Conservation (phyloP, 805 yeast species). For the Geotrichum ghanense region DNA sequence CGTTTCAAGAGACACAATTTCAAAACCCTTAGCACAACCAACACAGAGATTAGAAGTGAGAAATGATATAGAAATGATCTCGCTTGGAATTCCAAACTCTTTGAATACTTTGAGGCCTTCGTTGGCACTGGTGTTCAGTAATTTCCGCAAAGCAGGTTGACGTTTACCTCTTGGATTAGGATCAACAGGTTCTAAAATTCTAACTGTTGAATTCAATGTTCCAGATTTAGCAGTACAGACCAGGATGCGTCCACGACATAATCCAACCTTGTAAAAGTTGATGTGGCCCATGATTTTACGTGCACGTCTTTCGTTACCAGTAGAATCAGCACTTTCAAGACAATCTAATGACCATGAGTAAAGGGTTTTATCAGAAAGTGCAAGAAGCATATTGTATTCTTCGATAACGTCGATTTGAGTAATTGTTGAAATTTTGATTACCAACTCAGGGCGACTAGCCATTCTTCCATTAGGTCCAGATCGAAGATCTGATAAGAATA, state of each 20-base stretch:
- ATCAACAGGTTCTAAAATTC: conserved; percentile 82
- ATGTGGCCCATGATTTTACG: conserved; percentile 81
- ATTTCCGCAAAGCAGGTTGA: conserved; percentile 29
- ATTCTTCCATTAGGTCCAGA: conserved; percentile 34
- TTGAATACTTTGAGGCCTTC: conserved; percentile 60
- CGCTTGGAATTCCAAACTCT: conserved; percentile 76
- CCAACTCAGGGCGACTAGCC: conserved; percentile 45
- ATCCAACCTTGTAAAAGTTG: conserved; percentile 83
- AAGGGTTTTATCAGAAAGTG: conserved; percentile 70
- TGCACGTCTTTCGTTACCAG: conserved; percentile 42
- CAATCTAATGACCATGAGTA: conserved; percentile 70
- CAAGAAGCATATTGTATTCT: conserved; percentile 74
- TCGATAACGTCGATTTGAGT: conserved; percentile 86
- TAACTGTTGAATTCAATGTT: conserved; percentile 61
- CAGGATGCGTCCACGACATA: conserved; percentile 77
- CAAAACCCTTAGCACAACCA: conserved; percentile 95
- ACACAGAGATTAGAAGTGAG: conserved; percentile 81
- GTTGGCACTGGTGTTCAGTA: conserved; percentile 32
- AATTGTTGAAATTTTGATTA: conserved; percentile 63
- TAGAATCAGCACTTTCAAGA: conserved; percentile 25
- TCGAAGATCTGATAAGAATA: conserved; percentile 67
- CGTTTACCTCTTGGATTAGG: conserved; percentile 34
- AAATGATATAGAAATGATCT: conserved; percentile 85
- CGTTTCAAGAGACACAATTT: conserved; percentile 76
- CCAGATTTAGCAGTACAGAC: conserved; percentile 82